Evolutionary conservation across 2,329 filamentous ascomycete species (phyloP).

Genomic region (Thielaviopsis populi): DNA sequence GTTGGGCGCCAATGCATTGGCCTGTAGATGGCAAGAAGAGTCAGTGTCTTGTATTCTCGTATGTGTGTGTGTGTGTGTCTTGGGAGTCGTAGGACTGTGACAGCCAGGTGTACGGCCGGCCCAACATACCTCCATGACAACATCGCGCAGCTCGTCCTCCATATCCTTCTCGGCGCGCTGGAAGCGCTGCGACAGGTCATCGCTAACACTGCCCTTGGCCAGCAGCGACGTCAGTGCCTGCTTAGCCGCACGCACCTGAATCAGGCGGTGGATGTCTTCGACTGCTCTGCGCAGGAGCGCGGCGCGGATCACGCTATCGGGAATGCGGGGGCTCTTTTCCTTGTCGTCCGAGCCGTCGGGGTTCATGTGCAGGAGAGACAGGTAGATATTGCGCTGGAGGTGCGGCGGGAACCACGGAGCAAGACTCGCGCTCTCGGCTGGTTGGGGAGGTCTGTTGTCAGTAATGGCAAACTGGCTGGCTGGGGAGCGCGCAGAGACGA

Average conservation of each 20-base stretch:
- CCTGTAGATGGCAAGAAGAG: slow-evolving; percentile 35
- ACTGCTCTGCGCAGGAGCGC: slow-evolving; percentile 77
- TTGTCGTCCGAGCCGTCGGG: slow-evolving; percentile 49
- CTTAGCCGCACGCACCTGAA: slow-evolving; percentile 78
- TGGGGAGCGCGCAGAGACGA: not conserved
- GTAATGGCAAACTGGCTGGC: slow-evolving; percentile 15
- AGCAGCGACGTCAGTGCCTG: slow-evolving; percentile 69
- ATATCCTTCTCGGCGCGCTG: slow-evolving; percentile 90
- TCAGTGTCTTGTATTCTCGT: not conserved
- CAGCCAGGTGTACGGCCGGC: not conserved
- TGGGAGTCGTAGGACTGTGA: not conserved
- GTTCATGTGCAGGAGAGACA: slow-evolving; percentile 72
- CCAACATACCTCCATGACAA: slow-evolving; percentile 68
- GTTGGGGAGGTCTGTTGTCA: not conserved
- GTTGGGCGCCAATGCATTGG: slow-evolving; percentile 72
- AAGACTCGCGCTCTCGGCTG: slow-evolving; percentile 66
- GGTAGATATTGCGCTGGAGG: slow-evolving; percentile 84
- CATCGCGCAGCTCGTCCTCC: slow-evolving; percentile 87
- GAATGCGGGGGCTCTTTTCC: slow-evolving; percentile 55
- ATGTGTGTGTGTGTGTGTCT: not conserved
- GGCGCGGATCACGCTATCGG: slow-evolving; percentile 73
- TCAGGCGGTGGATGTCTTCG: slow-evolving; percentile 84
- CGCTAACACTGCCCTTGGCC: slow-evolving; percentile 82
- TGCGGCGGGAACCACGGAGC: slow-evolving; percentile 91
- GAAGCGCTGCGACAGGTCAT: slow-evolving; percentile 91